Evolutionary conservation across 2,329 filamentous ascomycete species (phyloP), one percentile per base, ranked within the genome.

Genomic region (Juglanconis sp.): DNA sequence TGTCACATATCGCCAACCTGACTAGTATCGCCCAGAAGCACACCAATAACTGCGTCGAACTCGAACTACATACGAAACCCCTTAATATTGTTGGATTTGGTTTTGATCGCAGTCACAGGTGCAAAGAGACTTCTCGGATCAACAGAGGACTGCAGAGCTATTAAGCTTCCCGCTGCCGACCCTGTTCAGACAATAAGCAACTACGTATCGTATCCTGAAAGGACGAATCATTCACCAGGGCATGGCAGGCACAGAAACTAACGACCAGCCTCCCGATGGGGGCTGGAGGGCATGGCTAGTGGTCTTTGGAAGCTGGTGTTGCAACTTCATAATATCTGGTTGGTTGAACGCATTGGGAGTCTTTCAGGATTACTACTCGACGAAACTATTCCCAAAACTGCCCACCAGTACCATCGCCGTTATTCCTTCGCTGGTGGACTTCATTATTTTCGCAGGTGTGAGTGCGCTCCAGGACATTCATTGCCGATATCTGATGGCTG

Each of bases 361-460:
- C 32, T 82, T 82, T 63, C 80, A 83, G 65, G 72, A 75, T 35
- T 80, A 82, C 65, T 84, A 83, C 63, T 70, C 80, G 63, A 69
- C 66, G 5, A 67, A 75, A 44, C 73, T 75, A 51, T 70, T 84
- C 15, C 67, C 61, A 11, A 51, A 72, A 9, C 77, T 79, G 61
- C 76, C 77, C 6, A 69, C 78, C 5, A 78, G 75, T 60, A 76
- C 75, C 1, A 71, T 83, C 17, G 72, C 80, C 15, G 82, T 81
- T 79, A 82, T 83, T 59, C 73, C 78, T 4, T 77, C 79, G 4
- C 65, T 81, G 35, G 73, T 81, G 63, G 66, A 72, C 4, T 79
- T 76, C 62, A 68, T 77, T 63, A 56, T 62, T 11, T 59, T 62
- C 36, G 38, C 53, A 44, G 53, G 46, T 40, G 60, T 62, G 47